Base-by-base conservation (phyloP, 73 alveolate species). In the Stentor roeselii region DNA sequence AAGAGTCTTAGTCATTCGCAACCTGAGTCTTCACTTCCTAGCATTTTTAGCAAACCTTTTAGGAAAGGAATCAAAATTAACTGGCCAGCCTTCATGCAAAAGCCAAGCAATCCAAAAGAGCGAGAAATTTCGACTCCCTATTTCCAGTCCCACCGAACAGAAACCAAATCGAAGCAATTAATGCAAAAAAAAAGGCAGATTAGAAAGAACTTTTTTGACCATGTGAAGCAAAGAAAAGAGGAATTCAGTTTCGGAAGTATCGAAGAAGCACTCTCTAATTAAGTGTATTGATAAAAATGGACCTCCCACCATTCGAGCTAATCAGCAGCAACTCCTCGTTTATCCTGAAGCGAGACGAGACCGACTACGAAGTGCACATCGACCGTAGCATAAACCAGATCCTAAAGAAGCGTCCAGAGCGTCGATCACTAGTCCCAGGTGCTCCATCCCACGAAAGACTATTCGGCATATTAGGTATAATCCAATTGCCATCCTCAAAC, bases 381-480 rank as follows among this genome's bases (percentile, higher is more conserved):
- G n/a, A n/a, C n/a, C n/a, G n/a, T n/a, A n/a, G n/a, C n/a, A n/a
- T n/a, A n/a, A n/a, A n/a, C n/a, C n/a, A n/a, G n/a, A n/a, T n/a
- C n/a, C n/a, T n/a, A n/a, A n/a, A n/a, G n/a, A n/a, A n/a, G n/a
- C n/a, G n/a, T n/a, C n/a, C n/a, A n/a, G n/a, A n/a, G n/a, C n/a
- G n/a, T n/a, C n/a, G n/a, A n/a, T n/a, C n/a, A n/a, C n/a, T n/a
- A 50, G 67, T 50, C 67, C 67, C 21, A 50, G 67, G 21, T 21
- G 6, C 67, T 50, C 67, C 67, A 11, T 11, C 21, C 67, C 67
- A 50, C 6, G 67, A 50, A 50, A 50, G 67, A 21, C 21, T 6
- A 6, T 50, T 50, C 39, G 84, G 84, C 34, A 6, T 76, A 21
- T 30, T 76, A 14, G 84, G 84, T 21, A 21, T 76, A 21, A 21